phyloP scores from a whole-genome alignment of 805 yeast species.

The Candida nitratophila region DNA sequence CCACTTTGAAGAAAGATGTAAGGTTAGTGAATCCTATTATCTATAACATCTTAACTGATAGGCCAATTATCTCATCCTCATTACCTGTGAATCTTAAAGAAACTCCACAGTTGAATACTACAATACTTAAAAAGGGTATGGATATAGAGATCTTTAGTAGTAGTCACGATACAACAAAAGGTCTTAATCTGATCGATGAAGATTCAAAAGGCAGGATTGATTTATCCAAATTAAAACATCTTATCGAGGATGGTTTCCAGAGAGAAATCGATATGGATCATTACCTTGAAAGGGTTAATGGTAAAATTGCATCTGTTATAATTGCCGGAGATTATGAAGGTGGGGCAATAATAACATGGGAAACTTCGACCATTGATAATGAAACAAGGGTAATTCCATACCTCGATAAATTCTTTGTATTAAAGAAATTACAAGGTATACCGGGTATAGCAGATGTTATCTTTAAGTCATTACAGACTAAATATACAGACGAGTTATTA shows the following conservation, averaged over 20 bases:
- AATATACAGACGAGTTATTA: constrained; percentile 64
- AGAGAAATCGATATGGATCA: constrained; percentile 56
- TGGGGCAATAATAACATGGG: constrained; percentile 89
- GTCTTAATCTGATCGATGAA: constrained; percentile 33
- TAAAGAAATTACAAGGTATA: constrained; percentile 77
- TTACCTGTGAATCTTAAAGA: constrained; percentile 59
- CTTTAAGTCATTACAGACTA: constrained; percentile 67
- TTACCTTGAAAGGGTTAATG: constrained; percentile 60
- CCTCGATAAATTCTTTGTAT: constrained; percentile 90
- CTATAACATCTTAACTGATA: constrained; percentile 83
- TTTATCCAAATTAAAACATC: constrained; percentile 44
- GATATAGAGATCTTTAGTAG: constrained; percentile 39
- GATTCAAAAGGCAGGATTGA: constrained; percentile 38
- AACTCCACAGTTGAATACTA: constrained; percentile 63
- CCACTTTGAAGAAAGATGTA: constrained; percentile 34
- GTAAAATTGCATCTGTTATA: constrained; percentile 65
- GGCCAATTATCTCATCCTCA: constrained; percentile 87
- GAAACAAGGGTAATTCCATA: constrained; percentile 48
- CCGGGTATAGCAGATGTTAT: constrained; percentile 92
- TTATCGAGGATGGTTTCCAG: constrained; percentile 78
- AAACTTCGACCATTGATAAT: constrained; percentile 18
- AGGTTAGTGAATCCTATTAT: constrained; percentile 71
- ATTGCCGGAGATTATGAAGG: constrained; percentile 95
- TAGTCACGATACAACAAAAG: constrained; percentile 22
- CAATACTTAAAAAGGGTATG: constrained; percentile 74